These are phyloP conservation scores for Phytopythium litorale DNA, from an alignment of 352 stramenopile genomes.

Conservation along the genomic window DNA sequence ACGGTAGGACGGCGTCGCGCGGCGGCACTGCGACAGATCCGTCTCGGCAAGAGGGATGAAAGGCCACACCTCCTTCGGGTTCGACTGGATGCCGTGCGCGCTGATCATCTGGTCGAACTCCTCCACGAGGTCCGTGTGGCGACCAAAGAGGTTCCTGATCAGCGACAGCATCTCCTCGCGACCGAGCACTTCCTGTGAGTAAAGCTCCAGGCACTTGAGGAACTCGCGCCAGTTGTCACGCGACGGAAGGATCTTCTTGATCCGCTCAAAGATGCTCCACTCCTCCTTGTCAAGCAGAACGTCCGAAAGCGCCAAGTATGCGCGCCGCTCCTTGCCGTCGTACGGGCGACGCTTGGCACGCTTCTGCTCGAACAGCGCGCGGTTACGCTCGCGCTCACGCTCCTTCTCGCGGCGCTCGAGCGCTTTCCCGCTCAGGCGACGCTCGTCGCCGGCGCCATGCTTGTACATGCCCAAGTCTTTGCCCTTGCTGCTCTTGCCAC, in stretches of 20 bases:
- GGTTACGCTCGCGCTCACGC: slow-evolving; percentile 72
- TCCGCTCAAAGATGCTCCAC: slow-evolving; percentile 93
- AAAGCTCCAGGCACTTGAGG: slow-evolving; percentile 98
- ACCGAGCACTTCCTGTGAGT: slow-evolving; percentile 96
- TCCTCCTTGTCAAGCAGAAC: slow-evolving; percentile 84
- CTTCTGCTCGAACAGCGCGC: slow-evolving; percentile 68
- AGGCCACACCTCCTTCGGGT: slow-evolving; percentile 86
- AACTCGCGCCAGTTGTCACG: slow-evolving; percentile 97
- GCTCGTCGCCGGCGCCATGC: slow-evolving; percentile 48
- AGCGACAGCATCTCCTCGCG: slow-evolving; percentile 86
- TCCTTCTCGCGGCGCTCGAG: slow-evolving; percentile 76
- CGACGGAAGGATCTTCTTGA: slow-evolving; percentile 91
- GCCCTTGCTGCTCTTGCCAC: slow-evolving; percentile 33
- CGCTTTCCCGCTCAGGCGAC: slow-evolving; percentile 43
- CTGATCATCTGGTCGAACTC: slow-evolving; percentile 75
- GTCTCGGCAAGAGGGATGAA: slow-evolving; percentile 91
- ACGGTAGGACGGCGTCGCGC: slow-evolving; percentile 96
- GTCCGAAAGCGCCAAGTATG: slow-evolving; percentile 67
- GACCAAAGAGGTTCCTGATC: slow-evolving; percentile 86
- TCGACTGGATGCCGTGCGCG: slow-evolving; percentile 77
- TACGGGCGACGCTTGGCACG: slow-evolving; percentile 61
- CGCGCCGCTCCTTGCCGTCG: slow-evolving; percentile 72
- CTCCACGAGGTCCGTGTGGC: slow-evolving; percentile 79
- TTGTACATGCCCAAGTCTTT: slow-evolving; percentile 42
- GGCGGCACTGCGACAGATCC: slow-evolving; percentile 87